Percentiles rank a stretch among this genome's conserved stretches.
Conservation (phyloP, 1,284 basidiomycete genomes). For the Pyrrhoderma noxium region DNA sequence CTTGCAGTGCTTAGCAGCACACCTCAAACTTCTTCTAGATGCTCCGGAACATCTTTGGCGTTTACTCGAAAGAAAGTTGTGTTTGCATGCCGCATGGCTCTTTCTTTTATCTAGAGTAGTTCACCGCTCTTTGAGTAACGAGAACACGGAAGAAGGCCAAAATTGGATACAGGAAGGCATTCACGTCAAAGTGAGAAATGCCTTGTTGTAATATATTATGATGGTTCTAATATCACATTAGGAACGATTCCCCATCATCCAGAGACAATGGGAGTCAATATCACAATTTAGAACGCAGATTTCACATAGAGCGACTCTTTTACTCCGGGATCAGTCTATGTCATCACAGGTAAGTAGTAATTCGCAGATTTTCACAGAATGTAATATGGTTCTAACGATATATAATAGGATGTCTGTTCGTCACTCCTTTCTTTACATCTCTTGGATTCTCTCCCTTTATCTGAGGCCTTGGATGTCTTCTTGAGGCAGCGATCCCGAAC, state of each 20-base stretch:
- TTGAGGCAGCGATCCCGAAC: conserved; percentile 68
- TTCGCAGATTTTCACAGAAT: conserved; percentile 8
- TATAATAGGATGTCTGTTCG: conserved; percentile 57
- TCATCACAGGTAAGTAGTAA: conserved; percentile 47
- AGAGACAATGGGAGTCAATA: conserved; percentile 85
- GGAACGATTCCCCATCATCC: conserved; percentile 77
- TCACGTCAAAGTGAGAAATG: conserved; percentile 46
- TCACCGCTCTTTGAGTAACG: conserved; percentile 54
- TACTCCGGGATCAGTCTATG: conserved; percentile 50
- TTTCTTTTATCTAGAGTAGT: conserved; percentile 82
- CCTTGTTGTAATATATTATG: neutral
- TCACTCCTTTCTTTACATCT: conserved; percentile 76
- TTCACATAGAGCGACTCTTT: conserved; percentile 71
- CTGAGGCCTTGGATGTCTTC: conserved; percentile 62
- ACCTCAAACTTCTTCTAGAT: conserved; percentile 82
- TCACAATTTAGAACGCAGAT: conserved; percentile 81
- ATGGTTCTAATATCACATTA: conserved; percentile 25
- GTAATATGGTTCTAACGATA: conserved; percentile 12
- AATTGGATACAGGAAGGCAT: conserved; percentile 57
- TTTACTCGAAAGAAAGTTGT: conserved; percentile 70
- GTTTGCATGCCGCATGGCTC: conserved; percentile 77
- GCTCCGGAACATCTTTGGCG: conserved; percentile 86
- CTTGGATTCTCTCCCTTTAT: conserved; percentile 72
- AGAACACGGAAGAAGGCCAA: conserved; percentile 53
- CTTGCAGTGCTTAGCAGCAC: conserved; percentile 73